Conservation (phyloP, 2,329 filamentous ascomycete species). For the Trichoderma asperellum region DNA sequence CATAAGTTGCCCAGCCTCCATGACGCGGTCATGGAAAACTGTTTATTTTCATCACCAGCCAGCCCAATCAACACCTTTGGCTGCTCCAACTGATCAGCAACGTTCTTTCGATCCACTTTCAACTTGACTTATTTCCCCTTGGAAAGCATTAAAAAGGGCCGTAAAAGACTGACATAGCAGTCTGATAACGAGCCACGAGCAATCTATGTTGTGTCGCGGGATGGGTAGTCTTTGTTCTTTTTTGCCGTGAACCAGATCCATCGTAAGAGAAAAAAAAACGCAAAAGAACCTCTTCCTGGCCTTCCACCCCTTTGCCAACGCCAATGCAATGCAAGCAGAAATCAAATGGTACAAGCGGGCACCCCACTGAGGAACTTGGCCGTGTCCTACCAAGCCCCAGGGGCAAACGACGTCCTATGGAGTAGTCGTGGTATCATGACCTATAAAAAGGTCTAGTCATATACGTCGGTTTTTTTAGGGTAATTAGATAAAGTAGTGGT, state of each 20-base stretch:
- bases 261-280: constrained; percentile 37
- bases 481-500: constrained; percentile 30
- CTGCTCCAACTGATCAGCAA: constrained; percentile 24
- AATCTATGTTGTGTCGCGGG: constrained; percentile 48
- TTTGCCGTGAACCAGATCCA: constrained; percentile 41
- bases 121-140: constrained; percentile 35
- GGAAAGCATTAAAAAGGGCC: constrained; percentile 40
- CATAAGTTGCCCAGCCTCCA: constrained; percentile 24
- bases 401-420: constrained; percentile 32
- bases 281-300: constrained; percentile 37
- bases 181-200: constrained; percentile 37
- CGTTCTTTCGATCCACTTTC: constrained; percentile 27
- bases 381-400: constrained; percentile 35
- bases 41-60: constrained; percentile 8
- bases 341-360: constrained; percentile 47
- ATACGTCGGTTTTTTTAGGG: constrained; percentile 40
- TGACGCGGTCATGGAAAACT: background rate
- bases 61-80: constrained; percentile 5
- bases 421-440: constrained; percentile 55
- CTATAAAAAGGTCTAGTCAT: constrained; percentile 46
- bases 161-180: constrained; percentile 20
- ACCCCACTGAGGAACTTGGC: constrained; percentile 28
- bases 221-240: constrained; percentile 43
- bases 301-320: constrained; percentile 52
- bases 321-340: constrained; percentile 60